phyloP scores from a whole-genome alignment of 208 protist genomes.

The Trypanosoma theileri region DNA sequence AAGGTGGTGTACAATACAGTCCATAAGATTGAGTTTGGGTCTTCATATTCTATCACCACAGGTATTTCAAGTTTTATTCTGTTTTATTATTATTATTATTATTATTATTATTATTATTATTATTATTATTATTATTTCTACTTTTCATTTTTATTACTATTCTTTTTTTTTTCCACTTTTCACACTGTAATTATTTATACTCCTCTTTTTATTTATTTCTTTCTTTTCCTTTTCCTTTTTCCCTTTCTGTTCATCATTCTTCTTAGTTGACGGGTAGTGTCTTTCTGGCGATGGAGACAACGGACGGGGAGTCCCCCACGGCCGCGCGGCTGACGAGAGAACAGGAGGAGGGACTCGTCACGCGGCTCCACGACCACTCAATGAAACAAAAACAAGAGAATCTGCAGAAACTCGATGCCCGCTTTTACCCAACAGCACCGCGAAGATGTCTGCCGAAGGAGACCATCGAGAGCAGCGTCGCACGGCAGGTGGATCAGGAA shows the following conservation, averaged over 20 bases:
- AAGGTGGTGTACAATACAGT: not conserved
- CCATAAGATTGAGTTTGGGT: too few species aligned
- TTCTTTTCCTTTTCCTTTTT: slow-evolving; percentile 8
- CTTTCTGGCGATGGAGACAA: too few species aligned
- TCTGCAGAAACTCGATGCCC: slow-evolving; percentile 58
- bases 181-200: not conserved
- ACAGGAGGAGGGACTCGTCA: slow-evolving; percentile 53
- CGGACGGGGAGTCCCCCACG: not conserved
- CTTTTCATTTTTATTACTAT: too few species aligned
- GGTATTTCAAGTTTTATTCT: too few species aligned
- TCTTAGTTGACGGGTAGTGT: not conserved
- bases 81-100: too few species aligned
- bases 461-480: slow-evolving; percentile 64
- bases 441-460: slow-evolving; percentile 49
- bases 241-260: slow-evolving; percentile 6
- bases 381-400: slow-evolving; percentile 47
- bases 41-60: too few species aligned
- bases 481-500: slow-evolving; percentile 77
- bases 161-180: not conserved
- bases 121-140: too few species aligned
- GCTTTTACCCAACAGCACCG: slow-evolving; percentile 67
- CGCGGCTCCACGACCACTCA: slow-evolving; percentile 69
- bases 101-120: too few species aligned
- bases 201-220: slow-evolving; percentile 1
- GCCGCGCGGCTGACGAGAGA: slow-evolving; percentile 37